Evolutionary conservation across 2,329 filamentous ascomycete species (phyloP), one percentile per base, ranked within the genome.

Genomic region (Sordariomycetes sp.): DNA sequence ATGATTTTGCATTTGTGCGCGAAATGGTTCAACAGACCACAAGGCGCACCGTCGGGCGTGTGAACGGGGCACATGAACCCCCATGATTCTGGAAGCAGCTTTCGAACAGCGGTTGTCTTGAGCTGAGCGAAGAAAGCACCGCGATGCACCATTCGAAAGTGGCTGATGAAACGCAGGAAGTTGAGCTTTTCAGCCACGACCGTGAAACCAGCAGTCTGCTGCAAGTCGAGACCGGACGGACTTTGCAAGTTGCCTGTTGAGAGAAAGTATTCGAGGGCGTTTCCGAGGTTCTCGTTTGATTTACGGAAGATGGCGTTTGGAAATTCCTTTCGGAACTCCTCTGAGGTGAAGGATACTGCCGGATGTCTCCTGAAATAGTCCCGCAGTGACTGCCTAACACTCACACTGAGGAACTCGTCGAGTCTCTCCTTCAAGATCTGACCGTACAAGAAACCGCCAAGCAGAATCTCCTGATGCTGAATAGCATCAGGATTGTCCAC

Each of bases 121-220:
- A 98, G 64, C 55, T 96, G 86, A 4, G 92, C 92, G 57, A 98
- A 98, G 73, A 98, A 98, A 54, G 86, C 92, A 68, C 92, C 92
- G 78, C 92, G 79, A 65, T 98, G 92, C 38, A 98, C 86, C 87
- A 95, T 95, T 46, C 92, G 83, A 72, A 98, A 98, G 59, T 98
- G 92, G 58, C 86, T 92, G 64, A 98, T 94, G 64, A 96, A 98
- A 49, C 92, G 86, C 51, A 94, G 78, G 57, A 96, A 98, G 64
- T 98, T 98, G 55, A 98, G 90, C 70, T 96, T 96, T 57, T 98
- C 92, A 3, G 92, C 92, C 33, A 96, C 88, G 33, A 98, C 87
- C 0, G 86, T 94, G 58, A 94, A 98, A 42, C 92, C 92, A 10
- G 90, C 92, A 0, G 82, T 81, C 59, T 98, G 92, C 54, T 96